These are phyloP conservation scores for Musa schizocarpa DNA, from an alignment of 176 grass and related monocot species.

Conservation along the genomic window DNA sequence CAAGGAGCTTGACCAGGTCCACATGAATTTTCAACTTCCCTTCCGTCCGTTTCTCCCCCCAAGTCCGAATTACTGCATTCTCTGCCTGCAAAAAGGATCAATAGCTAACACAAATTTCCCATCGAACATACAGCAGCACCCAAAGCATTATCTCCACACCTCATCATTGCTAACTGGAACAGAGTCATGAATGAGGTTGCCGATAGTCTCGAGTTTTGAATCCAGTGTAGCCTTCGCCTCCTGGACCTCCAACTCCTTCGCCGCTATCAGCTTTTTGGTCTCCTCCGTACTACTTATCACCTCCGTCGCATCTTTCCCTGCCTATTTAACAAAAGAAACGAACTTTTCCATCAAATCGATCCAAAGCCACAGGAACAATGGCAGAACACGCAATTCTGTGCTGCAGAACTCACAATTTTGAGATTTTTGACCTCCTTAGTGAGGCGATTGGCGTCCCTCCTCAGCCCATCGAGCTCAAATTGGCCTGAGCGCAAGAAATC, in stretches of 20 bases:
- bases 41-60: constrained; percentile 59
- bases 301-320: constrained; percentile 43
- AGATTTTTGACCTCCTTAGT: constrained; percentile 83
- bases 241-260: constrained; percentile 76
- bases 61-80: constrained; percentile 59
- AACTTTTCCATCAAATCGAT: constrained; percentile 1
- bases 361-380: not conserved
- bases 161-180: constrained; percentile 66
- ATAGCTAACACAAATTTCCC: not conserved
- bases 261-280: constrained; percentile 50
- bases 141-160: constrained; percentile 1
- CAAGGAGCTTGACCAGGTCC: constrained; percentile 74
- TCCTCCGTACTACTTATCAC: constrained; percentile 74
- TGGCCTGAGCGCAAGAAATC: constrained; percentile 36
- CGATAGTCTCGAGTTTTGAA: constrained; percentile 49
- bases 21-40: constrained; percentile 80
- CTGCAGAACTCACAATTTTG: constrained; percentile 38
- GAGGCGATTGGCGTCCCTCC: constrained; percentile 72
- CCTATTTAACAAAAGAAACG: constrained; percentile 2
- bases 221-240: constrained; percentile 67
- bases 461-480: constrained; percentile 63
- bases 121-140: not conserved
- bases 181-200: constrained; percentile 71
- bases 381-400: not conserved
- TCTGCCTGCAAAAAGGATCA: constrained; percentile 35